Evolutionary conservation across 352 stramenopile genomes (phyloP).

Genomic region (Phytophthora sp.): DNA sequence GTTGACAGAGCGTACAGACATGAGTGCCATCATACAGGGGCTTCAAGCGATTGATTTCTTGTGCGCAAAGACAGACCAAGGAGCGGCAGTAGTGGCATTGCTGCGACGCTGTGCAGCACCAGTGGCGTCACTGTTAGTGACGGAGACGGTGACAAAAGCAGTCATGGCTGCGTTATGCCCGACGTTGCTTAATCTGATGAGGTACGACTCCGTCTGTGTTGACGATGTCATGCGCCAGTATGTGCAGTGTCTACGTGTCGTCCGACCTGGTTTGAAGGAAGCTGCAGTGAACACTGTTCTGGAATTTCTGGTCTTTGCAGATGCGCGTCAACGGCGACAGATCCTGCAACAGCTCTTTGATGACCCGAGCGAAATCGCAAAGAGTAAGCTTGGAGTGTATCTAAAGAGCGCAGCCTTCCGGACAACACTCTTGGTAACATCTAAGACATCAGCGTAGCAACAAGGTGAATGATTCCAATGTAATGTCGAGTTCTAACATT

Average conservation of each 20-base stretch:
- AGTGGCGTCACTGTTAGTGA: conserved; percentile 48
- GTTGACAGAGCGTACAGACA: conserved; percentile 30
- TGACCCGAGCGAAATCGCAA: conserved; percentile 78
- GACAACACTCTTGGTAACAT: conserved; percentile 37
- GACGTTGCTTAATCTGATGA: conserved; percentile 67
- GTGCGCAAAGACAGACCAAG: conserved; percentile 52
- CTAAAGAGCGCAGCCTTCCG: conserved; percentile 79
- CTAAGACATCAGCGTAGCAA: conserved; percentile 16
- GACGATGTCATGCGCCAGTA: conserved; percentile 49
- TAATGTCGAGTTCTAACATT: conserved; percentile 10
- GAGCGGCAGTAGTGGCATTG: conserved; percentile 41
- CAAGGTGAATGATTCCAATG: conserved; percentile 7
- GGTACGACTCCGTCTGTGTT: conserved; percentile 50
- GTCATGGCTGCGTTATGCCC: conserved; percentile 70
- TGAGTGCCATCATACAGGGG: conserved; percentile 32
- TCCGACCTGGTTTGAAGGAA: conserved; percentile 65
- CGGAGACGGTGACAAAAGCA: conserved; percentile 58
- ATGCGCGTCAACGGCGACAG: conserved; percentile 46
- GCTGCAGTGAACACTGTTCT: conserved; percentile 62
- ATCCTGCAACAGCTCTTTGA: conserved; percentile 77
- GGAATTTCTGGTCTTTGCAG: conserved; percentile 74
- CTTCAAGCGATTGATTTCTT: conserved; percentile 56
- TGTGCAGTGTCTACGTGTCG: conserved; percentile 50
- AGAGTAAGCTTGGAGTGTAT: conserved; percentile 72
- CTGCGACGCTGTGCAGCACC: conserved; percentile 49